phyloP scores from a whole-genome alignment of 495 filamentous ascomycete genomes.

The Podospora comata region DNA sequence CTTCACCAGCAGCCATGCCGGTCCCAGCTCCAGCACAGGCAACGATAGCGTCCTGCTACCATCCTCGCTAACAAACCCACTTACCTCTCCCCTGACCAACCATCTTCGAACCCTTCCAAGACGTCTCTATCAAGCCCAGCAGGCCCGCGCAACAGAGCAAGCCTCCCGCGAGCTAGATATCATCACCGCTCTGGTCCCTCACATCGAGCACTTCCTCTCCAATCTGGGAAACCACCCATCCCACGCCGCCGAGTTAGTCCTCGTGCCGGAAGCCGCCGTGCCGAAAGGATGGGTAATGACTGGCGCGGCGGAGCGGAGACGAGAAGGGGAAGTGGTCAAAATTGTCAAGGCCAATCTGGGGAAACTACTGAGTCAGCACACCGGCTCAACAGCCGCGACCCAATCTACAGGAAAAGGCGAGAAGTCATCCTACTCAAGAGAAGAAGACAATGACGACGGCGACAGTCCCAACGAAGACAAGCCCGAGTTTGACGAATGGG shows the following conservation, averaged over 20 bases:
- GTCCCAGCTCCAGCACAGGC: not conserved
- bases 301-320: constrained; percentile 34
- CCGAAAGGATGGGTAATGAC: constrained; percentile 33
- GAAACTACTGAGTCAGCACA: not conserved
- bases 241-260: constrained; percentile 33
- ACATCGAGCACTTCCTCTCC: constrained; percentile 39
- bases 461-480: constrained; percentile 7
- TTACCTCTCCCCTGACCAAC: constrained; percentile 37
- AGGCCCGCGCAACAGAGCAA: constrained; percentile 29
- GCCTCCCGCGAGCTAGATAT: constrained; percentile 34
- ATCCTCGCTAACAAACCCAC: constrained; percentile 19
- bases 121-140: constrained; percentile 36
- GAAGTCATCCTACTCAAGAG: not conserved
- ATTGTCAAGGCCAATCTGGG: constrained; percentile 29
- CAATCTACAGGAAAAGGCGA: not conserved
- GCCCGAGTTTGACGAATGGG: constrained; percentile 41
- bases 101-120: constrained; percentile 40
- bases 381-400: not conserved
- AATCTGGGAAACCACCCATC: constrained; percentile 26
- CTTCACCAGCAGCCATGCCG: not conserved
- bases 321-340: constrained; percentile 37
- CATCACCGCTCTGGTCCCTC: constrained; percentile 35
- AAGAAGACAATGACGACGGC: constrained; percentile 17
- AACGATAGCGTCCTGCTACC: constrained; percentile 3
- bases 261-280: constrained; percentile 39